phyloP scores from a whole-genome alignment of 2,329 filamentous ascomycete species.

The Lachnellula arida region DNA sequence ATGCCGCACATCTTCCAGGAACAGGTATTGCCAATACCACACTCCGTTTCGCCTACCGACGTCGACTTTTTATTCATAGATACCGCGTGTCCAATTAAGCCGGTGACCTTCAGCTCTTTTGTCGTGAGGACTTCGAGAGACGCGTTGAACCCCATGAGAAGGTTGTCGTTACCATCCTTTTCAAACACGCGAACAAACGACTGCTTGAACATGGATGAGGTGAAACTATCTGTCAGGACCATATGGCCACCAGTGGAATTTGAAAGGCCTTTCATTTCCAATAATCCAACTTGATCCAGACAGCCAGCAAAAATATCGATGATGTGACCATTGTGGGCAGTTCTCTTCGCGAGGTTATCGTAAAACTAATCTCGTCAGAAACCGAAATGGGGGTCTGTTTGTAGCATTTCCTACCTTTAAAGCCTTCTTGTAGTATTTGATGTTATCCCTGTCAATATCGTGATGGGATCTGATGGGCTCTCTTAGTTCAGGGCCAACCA shows the following conservation, averaged over 20 bases:
- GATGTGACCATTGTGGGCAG: conserved; percentile 93
- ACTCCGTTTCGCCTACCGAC: conserved; percentile 95
- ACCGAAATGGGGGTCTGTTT: background rate
- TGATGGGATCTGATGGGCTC: conserved; percentile 98
- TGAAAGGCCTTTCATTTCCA: conserved; percentile 96
- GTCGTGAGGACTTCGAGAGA: conserved; percentile 93
- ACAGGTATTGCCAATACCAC: conserved; percentile 96
- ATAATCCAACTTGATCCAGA: conserved; percentile 90
- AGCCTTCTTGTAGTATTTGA: conserved; percentile 99
- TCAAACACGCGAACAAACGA: conserved; percentile 97
- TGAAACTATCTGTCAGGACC: conserved; percentile 97
- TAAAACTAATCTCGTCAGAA: conserved; percentile 65
- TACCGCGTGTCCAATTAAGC: conserved; percentile 92
- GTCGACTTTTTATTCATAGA: conserved; percentile 98
- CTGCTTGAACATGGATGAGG: conserved; percentile 98
- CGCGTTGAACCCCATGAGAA: conserved; percentile 97
- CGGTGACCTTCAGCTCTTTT: conserved; percentile 97
- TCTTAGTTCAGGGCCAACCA: conserved; percentile 90
- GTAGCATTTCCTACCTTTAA: conserved; percentile 61
- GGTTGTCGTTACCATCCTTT: conserved; percentile 89
- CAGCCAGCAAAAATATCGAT: conserved; percentile 98
- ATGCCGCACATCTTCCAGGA: conserved; percentile 99
- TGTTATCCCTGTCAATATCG: conserved; percentile 97
- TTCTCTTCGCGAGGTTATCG: conserved; percentile 86
- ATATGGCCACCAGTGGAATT: conserved; percentile 98